Percentiles rank a stretch among this genome's conserved stretches.
These are phyloP conservation scores for Kluyveromyces aestuarii DNA, from an alignment of 805 yeast species.

Conservation along the genomic window DNA sequence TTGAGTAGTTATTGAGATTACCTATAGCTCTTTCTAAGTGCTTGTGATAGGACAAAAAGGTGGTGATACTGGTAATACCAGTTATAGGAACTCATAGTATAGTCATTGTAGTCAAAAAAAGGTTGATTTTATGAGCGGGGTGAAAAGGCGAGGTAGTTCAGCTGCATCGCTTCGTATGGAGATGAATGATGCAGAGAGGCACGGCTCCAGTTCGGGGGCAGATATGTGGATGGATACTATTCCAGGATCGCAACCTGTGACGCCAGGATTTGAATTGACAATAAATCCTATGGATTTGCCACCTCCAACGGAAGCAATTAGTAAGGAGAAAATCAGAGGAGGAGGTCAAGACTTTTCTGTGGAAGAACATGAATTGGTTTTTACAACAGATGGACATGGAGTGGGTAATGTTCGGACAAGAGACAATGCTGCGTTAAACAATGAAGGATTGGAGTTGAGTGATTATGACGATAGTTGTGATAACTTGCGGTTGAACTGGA, in stretches of 20 bases:
- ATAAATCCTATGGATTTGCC: slow-evolving; percentile 7
- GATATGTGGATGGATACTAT: slow-evolving; percentile 11
- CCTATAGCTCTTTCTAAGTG: too few species aligned
- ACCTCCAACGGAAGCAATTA: too few species aligned
- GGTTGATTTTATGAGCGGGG: too few species aligned
- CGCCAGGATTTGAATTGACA: slow-evolving; percentile 31
- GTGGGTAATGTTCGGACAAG: slow-evolving; percentile 3
- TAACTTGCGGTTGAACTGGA: slow-evolving; percentile 29
- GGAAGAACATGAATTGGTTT: not conserved
- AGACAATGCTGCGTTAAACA: not conserved
- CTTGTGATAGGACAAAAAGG: too few species aligned
- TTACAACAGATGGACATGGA: slow-evolving; percentile 5
- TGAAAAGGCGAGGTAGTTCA: too few species aligned
- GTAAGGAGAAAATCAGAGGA: too few species aligned
- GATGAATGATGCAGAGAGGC: too few species aligned
- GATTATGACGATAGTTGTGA: slow-evolving; percentile 9
- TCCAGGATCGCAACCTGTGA: slow-evolving; percentile 34
- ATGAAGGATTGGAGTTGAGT: not conserved
- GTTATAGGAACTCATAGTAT: too few species aligned
- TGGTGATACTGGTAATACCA: too few species aligned
- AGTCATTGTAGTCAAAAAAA: too few species aligned
- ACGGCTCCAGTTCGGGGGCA: not conserved
- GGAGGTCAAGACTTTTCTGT: not conserved
- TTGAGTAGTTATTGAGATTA: too few species aligned
- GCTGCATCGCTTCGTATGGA: too few species aligned